A percentile compares a stretch with the other conserved stretches of the same genome.
Evolutionary conservation across 2,329 filamentous ascomycete species (phyloP).

Genomic region (Monilinia fructigena): DNA sequence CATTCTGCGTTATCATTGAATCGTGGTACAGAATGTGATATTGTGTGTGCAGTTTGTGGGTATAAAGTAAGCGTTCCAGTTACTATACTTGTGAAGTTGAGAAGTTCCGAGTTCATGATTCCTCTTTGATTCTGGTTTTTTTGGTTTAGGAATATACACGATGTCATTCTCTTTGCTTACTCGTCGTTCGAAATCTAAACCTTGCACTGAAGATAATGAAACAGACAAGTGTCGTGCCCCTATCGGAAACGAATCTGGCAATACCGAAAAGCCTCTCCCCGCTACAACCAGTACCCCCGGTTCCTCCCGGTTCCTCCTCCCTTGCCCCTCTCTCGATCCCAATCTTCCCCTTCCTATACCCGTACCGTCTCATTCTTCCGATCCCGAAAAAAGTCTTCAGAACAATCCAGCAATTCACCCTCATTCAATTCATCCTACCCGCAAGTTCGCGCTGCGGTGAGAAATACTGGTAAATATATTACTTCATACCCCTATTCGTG

Average conservation of each 20-base stretch:
- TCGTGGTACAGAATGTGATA: neutral
- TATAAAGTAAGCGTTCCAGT: neutral
- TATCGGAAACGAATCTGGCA: neutral
- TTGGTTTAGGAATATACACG: too few species aligned
- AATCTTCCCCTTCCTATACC: neutral
- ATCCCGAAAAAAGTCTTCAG: conserved; percentile 27
- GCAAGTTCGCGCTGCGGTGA: conserved; percentile 54
- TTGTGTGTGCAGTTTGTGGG: too few species aligned
- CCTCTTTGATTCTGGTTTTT: neutral
- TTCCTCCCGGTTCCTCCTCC: too few species aligned
- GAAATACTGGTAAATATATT: conserved; percentile 62
- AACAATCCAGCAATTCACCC: conserved; percentile 1
- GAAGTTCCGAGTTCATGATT: neutral
- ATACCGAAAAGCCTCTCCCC: neutral
- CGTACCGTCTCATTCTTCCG: neutral
- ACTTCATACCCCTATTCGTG: conserved; percentile 32
- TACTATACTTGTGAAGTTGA: neutral
- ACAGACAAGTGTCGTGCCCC: neutral
- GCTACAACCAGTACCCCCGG: neutral
- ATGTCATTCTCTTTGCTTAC: conserved; percentile 2
- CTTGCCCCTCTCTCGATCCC: neutral
- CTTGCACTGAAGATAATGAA: neutral
- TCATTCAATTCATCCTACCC: conserved; percentile 29
- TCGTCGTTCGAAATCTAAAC: neutral
- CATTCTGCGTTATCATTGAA: neutral